Percentiles rank a stretch among this genome's conserved stretches.
Conservation (phyloP, 805 yeast genomes). For the Helenozyma baotianmanensis region DNA sequence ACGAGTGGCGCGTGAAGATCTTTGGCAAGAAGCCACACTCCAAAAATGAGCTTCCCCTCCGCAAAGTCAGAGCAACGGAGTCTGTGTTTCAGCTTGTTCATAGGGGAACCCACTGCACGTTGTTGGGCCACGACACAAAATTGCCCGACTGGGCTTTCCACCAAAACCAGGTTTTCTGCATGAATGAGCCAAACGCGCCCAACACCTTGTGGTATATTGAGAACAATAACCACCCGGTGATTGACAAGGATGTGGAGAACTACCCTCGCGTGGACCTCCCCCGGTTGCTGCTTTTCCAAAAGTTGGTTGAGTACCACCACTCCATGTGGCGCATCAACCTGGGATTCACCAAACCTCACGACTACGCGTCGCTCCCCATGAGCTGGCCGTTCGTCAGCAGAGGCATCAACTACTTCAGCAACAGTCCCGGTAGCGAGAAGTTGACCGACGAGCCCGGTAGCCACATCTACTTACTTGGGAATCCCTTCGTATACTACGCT, state of each 20-base stretch:
- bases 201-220: slow-evolving; percentile 77
- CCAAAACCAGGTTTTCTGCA: slow-evolving; percentile 87
- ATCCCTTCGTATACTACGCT: slow-evolving; percentile 52
- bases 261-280: slow-evolving; percentile 21
- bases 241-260: slow-evolving; percentile 18
- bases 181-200: slow-evolving; percentile 63
- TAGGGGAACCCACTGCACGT: slow-evolving; percentile 59
- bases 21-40: slow-evolving; percentile 29
- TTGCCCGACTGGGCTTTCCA: slow-evolving; percentile 82
- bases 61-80: slow-evolving; percentile 50
- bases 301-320: slow-evolving; percentile 51
- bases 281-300: slow-evolving; percentile 42
- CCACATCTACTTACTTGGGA: slow-evolving; percentile 60
- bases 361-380: slow-evolving; percentile 37
- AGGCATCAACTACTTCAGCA: slow-evolving; percentile 58
- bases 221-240: slow-evolving; percentile 51
- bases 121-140: slow-evolving; percentile 67
- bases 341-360: slow-evolving; percentile 45
- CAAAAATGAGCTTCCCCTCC: slow-evolving; percentile 30
- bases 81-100: slow-evolving; percentile 69
- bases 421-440: slow-evolving; percentile 26
- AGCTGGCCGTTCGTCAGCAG: slow-evolving; percentile 59
- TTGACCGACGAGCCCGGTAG: slow-evolving; percentile 20
- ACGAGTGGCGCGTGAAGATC: slow-evolving; percentile 63
- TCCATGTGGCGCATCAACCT: slow-evolving; percentile 50